Percentiles rank a stretch among this genome's conserved stretches.
Evolutionary conservation across 495 filamentous ascomycete genomes (phyloP).

Genomic region (Geopyxis carbonaria): DNA sequence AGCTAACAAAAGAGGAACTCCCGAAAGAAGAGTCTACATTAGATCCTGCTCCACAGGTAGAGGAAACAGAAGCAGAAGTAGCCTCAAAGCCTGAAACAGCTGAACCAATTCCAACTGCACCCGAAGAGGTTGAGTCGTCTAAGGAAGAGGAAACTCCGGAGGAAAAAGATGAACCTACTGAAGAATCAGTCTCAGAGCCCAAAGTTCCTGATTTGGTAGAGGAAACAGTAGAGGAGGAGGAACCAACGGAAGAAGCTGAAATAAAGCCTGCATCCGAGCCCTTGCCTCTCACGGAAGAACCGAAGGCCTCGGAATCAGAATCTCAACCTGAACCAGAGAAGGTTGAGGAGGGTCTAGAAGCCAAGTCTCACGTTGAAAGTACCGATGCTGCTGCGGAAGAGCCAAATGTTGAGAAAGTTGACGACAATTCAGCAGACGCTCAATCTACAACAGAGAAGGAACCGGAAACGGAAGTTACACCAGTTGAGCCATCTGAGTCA

Average conservation of each 20-base stretch:
- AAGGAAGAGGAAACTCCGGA: too few relatives aligned
- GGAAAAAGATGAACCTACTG: conserved; percentile 3
- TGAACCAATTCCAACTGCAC: too few relatives aligned
- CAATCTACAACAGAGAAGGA: conserved; percentile 1
- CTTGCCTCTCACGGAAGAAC: background rate
- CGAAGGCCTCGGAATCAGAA: background rate
- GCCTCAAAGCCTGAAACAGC: too few relatives aligned
- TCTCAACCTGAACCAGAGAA: background rate
- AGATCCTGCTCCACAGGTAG: background rate
- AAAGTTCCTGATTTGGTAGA: background rate
- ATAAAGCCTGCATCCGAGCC: background rate
- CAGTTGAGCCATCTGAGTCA: background rate
- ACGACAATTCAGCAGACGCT: background rate
- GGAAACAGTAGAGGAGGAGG: background rate
- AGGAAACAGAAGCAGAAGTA: background rate
- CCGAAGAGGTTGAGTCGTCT: too few relatives aligned
- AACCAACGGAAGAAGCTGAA: background rate
- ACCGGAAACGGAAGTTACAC: background rate
- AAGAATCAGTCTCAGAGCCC: background rate
- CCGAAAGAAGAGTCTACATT: too few relatives aligned
- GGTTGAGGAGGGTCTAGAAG: background rate
- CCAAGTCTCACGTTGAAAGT: conserved; percentile 6
- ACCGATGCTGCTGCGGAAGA: conserved; percentile 1
- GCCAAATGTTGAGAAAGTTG: background rate
- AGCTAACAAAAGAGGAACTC: too few relatives aligned